These are phyloP conservation scores for Eimeria maxima DNA, from an alignment of 169 alveolate genomes.

Conservation along the genomic window DNA sequence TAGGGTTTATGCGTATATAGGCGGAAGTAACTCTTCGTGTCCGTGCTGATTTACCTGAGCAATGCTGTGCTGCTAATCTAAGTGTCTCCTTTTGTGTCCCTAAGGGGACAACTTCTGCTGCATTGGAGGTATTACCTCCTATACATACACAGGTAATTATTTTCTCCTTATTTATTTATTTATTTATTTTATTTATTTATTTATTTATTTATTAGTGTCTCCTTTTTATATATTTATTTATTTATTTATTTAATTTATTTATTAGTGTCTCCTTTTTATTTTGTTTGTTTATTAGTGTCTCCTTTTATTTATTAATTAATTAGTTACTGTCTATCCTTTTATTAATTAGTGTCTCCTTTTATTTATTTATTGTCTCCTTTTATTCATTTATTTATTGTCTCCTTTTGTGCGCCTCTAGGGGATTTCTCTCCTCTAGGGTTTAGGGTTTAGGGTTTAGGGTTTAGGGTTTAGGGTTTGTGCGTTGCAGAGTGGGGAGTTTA, in stretches of 20 bases:
- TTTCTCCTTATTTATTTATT: neutral
- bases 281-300: no score
- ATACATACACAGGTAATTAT: conserved; percentile 85
- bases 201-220: neutral
- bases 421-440: neutral
- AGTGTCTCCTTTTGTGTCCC: conserved; percentile 92
- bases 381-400: conserved; percentile 48
- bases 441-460: conserved; percentile 27
- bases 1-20: conserved; percentile 72
- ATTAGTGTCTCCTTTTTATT: no score
- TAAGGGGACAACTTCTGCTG: conserved; percentile 87
- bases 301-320: no score
- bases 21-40: conserved; percentile 91
- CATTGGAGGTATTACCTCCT: conserved; percentile 79
- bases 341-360: neutral
- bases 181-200: neutral
- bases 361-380: no score
- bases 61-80: conserved; percentile 92
- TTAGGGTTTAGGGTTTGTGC: conserved; percentile 9
- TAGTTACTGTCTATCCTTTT: neutral
- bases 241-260: no score
- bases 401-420: neutral
- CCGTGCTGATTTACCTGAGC: conserved; percentile 94
- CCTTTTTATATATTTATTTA: no score
- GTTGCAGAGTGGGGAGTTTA: conserved; percentile 88